A percentile compares a stretch with the other conserved stretches of the same genome.
Evolutionary conservation across 768 basidiomycete species (phyloP).

Genomic region (Cystobasidium tubakii): DNA sequence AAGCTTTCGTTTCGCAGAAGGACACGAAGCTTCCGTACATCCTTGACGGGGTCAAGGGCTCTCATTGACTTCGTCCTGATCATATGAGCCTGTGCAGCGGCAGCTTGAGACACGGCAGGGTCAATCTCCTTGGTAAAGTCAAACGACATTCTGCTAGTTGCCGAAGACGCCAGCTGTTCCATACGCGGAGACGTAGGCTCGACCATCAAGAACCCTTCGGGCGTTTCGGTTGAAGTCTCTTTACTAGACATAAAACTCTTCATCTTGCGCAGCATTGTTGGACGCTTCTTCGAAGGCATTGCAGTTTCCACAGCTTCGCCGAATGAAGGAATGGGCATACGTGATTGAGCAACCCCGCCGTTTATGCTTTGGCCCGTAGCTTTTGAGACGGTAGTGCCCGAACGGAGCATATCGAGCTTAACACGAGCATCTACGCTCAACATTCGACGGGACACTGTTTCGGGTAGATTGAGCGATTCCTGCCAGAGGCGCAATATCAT

Average conservation of each 20-base stretch:
- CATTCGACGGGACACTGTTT: constrained; percentile 25
- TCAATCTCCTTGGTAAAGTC: not conserved
- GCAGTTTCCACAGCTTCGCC: not conserved
- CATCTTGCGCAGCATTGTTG: constrained; percentile 22
- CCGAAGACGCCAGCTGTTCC: not conserved
- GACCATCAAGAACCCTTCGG: constrained; percentile 27
- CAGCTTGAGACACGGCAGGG: constrained; percentile 11
- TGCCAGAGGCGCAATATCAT: not conserved
- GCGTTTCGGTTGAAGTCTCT: constrained; percentile 10
- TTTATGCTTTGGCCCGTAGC: not conserved
- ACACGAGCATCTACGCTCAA: constrained; percentile 24
- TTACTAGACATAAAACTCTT: constrained; percentile 19
- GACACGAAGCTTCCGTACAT: constrained; percentile 77
- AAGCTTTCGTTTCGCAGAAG: constrained; percentile 87
- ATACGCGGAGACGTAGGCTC: not conserved
- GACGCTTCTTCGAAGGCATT: constrained; percentile 15
- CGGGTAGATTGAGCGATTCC: constrained; percentile 26
- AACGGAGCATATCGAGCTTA: constrained; percentile 36
- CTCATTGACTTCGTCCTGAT: not conserved
- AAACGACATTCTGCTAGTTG: not conserved
- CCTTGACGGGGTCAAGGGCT: constrained; percentile 47
- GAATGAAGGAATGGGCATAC: constrained; percentile 28
- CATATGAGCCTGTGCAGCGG: constrained; percentile 15
- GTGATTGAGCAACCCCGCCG: not conserved
- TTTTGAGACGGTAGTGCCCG: not conserved